A percentile compares a stretch with the other conserved stretches of the same genome.
Conservation (phyloP, 1,139 yeast species). For the Yamadazyma blattariae region DNA sequence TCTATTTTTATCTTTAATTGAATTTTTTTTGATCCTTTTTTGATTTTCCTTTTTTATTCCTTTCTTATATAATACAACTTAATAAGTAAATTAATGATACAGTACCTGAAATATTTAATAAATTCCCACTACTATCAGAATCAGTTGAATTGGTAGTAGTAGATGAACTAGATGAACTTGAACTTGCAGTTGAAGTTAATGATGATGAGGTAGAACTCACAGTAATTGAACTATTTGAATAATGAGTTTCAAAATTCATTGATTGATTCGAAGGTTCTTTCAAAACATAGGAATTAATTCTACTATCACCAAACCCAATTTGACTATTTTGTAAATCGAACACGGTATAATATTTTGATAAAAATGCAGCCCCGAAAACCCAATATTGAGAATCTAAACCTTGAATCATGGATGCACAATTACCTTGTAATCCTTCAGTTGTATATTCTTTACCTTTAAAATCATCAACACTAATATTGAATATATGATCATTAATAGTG, state of each 20-base stretch:
- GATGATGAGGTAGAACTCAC: constrained; percentile 1
- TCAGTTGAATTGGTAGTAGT: neutral
- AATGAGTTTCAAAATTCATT: neutral
- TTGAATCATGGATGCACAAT: constrained; percentile 67
- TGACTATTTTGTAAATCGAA: constrained; percentile 50
- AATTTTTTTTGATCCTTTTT: too few species aligned
- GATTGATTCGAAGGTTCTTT: constrained; percentile 4
- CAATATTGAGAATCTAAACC: constrained; percentile 42
- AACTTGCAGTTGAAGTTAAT: constrained; percentile 1
- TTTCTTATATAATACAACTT: constrained; percentile 10
- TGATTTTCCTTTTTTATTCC: too few species aligned
- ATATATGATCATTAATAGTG: constrained; percentile 39
- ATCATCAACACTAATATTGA: constrained; percentile 42
- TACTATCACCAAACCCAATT: constrained; percentile 44
- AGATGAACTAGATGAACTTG: constrained; percentile 1
- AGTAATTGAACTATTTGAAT: neutral
- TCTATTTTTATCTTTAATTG: too few species aligned
- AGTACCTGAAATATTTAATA: constrained; percentile 3
- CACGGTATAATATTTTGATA: constrained; percentile 55
- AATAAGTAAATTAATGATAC: constrained; percentile 6
- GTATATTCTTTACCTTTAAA: constrained; percentile 50
- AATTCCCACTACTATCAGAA: constrained; percentile 11
- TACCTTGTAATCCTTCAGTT: constrained; percentile 35
- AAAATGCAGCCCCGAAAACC: constrained; percentile 62
- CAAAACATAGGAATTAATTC: constrained; percentile 13